phyloP scores from a whole-genome alignment of 2,329 filamentous ascomycete species.

The Setomelanomma holmii region DNA sequence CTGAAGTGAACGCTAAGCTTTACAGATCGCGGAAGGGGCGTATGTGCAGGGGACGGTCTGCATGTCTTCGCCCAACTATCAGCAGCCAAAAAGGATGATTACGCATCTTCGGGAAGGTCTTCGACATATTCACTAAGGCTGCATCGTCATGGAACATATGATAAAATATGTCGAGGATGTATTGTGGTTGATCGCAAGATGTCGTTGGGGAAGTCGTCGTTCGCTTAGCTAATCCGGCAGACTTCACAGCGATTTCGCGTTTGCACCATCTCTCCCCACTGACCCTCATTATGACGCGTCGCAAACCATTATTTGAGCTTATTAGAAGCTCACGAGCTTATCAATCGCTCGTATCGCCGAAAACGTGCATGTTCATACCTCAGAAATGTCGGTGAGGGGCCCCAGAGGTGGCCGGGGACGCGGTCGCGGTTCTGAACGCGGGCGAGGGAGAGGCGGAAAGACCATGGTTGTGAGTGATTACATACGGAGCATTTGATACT shows the following conservation, averaged over 20 bases:
- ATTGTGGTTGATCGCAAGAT: no score
- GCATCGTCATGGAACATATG: background rate
- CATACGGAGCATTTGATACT: background rate
- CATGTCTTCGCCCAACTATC: background rate
- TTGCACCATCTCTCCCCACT: background rate
- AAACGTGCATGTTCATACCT: background rate
- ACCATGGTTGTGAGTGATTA: conserved; percentile 21
- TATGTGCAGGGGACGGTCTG: no score
- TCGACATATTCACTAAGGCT: background rate
- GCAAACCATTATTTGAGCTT: background rate
- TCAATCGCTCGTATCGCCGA: conserved; percentile 1
- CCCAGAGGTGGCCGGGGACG: conserved; percentile 14
- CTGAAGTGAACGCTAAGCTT: conserved; percentile 1
- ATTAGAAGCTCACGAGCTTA: background rate
- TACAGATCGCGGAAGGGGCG: background rate
- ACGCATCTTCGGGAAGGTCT: background rate
- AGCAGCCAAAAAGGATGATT: background rate
- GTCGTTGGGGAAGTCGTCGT: no score
- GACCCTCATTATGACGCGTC: conserved; percentile 16
- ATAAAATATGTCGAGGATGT: background rate
- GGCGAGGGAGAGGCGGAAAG: conserved; percentile 23
- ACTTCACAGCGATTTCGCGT: conserved; percentile 3
- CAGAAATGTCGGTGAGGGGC: conserved; percentile 34
- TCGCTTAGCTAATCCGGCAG: conserved; percentile 1
- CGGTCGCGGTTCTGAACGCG: conserved; percentile 22